Percentiles rank a stretch among this genome's conserved stretches.
phyloP scores from a whole-genome alignment of 2,329 filamentous ascomycete species.

The Alternaria hordeiaustralica region DNA sequence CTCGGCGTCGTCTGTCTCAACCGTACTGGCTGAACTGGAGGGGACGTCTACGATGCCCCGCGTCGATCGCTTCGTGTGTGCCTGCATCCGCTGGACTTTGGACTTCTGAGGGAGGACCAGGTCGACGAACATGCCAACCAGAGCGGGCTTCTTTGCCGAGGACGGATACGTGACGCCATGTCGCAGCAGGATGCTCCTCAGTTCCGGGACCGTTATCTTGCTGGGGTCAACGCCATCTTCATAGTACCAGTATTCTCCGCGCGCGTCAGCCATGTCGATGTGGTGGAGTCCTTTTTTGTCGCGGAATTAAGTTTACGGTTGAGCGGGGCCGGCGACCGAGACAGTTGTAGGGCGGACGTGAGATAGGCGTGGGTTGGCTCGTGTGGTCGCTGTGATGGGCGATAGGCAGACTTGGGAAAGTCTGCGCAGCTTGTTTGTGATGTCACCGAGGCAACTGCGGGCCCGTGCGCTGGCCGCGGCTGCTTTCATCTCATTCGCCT shows the following conservation, averaged over 20 bases:
- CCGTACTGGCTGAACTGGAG: conserved; percentile 69
- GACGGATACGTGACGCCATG: conserved; percentile 87
- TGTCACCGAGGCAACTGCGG: conserved; percentile 29
- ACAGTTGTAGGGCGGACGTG: background rate
- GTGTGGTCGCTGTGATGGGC: background rate
- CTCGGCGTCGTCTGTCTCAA: conserved; percentile 62
- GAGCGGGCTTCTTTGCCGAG: conserved; percentile 87
- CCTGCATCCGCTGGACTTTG: conserved; percentile 76
- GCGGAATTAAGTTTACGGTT: background rate
- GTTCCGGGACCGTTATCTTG: conserved; percentile 81
- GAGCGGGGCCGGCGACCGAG: background rate
- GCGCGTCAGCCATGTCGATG: conserved; percentile 40
- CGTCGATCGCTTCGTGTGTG: conserved; percentile 83
- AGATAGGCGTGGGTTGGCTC: background rate
- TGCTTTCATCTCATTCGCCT: background rate
- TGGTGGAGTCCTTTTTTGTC: background rate
- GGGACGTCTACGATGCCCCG: conserved; percentile 76
- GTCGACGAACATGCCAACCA: conserved; percentile 82
- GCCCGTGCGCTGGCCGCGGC: background rate
- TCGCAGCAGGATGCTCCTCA: conserved; percentile 89
- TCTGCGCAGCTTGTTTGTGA: conserved; percentile 28
- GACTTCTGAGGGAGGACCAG: conserved; percentile 79
- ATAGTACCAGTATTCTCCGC: conserved; percentile 67
- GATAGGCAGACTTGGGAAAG: conserved; percentile 15
- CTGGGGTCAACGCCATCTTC: conserved; percentile 84